phyloP scores from a whole-genome alignment of 495 filamentous ascomycete species.

The Hypoxylon subgilvum region DNA sequence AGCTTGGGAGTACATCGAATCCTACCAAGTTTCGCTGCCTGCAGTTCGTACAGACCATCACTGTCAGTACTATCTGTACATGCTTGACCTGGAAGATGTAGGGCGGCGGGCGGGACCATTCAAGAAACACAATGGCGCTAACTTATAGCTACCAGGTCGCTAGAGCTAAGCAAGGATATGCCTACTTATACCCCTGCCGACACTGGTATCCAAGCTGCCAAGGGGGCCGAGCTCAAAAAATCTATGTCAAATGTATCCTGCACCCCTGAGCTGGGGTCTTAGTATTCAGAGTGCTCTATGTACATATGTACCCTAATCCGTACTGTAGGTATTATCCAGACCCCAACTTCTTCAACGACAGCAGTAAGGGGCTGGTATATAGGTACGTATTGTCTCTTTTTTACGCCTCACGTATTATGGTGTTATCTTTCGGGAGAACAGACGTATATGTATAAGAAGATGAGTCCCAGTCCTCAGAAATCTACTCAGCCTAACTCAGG shows the following conservation, averaged over 20 bases:
- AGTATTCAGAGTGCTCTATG: not conserved
- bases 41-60: not conserved
- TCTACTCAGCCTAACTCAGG: no score
- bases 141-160: slow-evolving; percentile 13
- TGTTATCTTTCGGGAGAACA: no score
- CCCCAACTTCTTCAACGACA: not conserved
- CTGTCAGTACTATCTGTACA: no score
- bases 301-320: not conserved
- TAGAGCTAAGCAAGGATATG: slow-evolving; percentile 12
- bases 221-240: not conserved
- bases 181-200: slow-evolving; percentile 10
- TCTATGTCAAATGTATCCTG: slow-evolving; percentile 9
- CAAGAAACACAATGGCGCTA: slow-evolving; percentile 12
- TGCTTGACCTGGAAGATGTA: no score
- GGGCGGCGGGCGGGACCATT: slow-evolving; percentile 3
- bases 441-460: no score
- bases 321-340: not conserved
- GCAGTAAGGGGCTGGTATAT: no score
- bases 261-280: slow-evolving; percentile 32
- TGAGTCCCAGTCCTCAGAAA: no score
- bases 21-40: not conserved
- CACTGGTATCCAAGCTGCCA: not conserved
- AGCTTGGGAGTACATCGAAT: slow-evolving; percentile 24
- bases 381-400: no score
- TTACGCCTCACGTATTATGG: no score